Conservation (phyloP, 2,329 filamentous ascomycete species). For the Fusarium zealandicum region DNA sequence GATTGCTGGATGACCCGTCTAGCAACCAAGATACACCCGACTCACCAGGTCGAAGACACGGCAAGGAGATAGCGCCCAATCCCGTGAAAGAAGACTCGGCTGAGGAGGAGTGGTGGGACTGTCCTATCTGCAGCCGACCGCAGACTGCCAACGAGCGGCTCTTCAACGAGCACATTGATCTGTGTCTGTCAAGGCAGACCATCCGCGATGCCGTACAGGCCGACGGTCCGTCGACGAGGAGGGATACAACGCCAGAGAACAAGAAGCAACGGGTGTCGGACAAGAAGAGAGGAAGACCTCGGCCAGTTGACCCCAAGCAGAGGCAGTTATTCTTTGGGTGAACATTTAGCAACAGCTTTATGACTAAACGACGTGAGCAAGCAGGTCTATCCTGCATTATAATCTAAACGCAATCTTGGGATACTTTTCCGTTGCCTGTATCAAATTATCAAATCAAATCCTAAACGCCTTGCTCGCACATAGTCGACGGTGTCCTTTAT, state of each 20-base stretch:
- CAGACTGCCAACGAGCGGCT: conserved; percentile 76
- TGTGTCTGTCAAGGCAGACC: conserved; percentile 83
- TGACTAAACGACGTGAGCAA: conserved; percentile 5
- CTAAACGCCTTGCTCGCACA: conserved; percentile 23
- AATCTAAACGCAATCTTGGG: conserved; percentile 8
- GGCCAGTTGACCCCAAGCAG: conserved; percentile 54
- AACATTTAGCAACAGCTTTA: conserved; percentile 10
- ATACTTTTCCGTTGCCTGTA: conserved; percentile 1
- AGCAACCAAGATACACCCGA: conserved; percentile 15
- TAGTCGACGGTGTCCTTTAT: conserved; percentile 4
- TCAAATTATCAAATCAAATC: conserved; percentile 17
- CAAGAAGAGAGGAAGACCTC: conserved; percentile 51
- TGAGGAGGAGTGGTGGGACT: conserved; percentile 74
- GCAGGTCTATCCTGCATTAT: conserved; percentile 11
- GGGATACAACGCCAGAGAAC: conserved; percentile 46
- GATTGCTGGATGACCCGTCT: conserved; percentile 14
- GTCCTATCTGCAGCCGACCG: conserved; percentile 83
- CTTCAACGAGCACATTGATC: conserved; percentile 93
- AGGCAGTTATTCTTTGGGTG: conserved; percentile 62
- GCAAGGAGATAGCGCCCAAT: conserved; percentile 60
- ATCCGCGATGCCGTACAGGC: conserved; percentile 83
- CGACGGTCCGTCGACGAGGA: conserved; percentile 41
- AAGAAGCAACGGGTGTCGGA: conserved; percentile 48
- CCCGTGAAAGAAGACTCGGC: conserved; percentile 46
- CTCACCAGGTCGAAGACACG: conserved; percentile 46